Base-by-base conservation (phyloP, 2,329 filamentous ascomycete species). In the Exophiala viscosa region DNA sequence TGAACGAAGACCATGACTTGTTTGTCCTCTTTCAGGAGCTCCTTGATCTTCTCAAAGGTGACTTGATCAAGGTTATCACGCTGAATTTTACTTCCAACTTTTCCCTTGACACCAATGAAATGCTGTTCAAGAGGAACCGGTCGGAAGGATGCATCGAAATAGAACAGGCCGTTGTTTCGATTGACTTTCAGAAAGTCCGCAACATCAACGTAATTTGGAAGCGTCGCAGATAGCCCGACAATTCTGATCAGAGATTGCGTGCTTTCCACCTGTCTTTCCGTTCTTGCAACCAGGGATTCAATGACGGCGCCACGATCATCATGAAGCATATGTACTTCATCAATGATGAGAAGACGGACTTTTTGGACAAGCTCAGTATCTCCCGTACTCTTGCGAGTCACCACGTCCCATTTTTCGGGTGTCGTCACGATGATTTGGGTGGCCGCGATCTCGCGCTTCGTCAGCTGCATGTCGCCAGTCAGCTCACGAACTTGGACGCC, bases 1-100 rank as follows among this genome's bases (percentile, higher is more conserved):
- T 99, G 95, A 9, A 99, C 95, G 69, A 99, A 99, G 0, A 99
- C 92, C 95, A 99, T 99, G 60, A 99, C 82, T 69, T 99, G 93
- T 65, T 99, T 93, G n/a, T 88, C 91, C 53, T 79, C 76, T 66
- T 90, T 83, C 2, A 99, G 77, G 91, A 99, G 96, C 47, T 93
- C 87, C 61, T 85, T 86, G 42, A 96, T 90, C 67, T 99, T 99
- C 61, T 97, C 91, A 66, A 95, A 99, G 0, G 90, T 84, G 2
- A 90, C 85, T 18, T 79, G 79, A 62, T 99, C 93, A 23, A 99
- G 76, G 60, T 97, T 97, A 34, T 96, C 92, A 52, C 88, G 85
- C 7, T 88, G 91, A 54, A 85, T 82, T 66, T 86, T 93, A 18
- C 83, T 83, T 3, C 88, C 88, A 0, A 90, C 73, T 67, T 96